Percentiles rank a stretch among this genome's conserved stretches.
phyloP scores from a whole-genome alignment of 371 early-diverging fungal species.

The Mucor plumbeus region DNA sequence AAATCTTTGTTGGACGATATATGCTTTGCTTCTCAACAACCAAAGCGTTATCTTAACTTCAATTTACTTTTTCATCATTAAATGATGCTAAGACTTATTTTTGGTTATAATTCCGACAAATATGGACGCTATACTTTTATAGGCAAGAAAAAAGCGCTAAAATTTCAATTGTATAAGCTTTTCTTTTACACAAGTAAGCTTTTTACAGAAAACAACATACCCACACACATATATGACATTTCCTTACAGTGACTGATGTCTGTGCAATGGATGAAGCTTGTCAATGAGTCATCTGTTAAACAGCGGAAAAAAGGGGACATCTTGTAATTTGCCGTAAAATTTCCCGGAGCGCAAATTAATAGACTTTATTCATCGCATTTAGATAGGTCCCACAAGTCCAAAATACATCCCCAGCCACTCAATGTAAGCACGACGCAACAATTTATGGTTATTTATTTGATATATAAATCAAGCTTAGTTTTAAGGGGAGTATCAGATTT shows the following conservation, averaged over 20 bases:
- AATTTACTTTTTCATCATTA: background rate
- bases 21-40: background rate
- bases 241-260: background rate
- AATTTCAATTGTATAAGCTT: background rate
- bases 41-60: background rate
- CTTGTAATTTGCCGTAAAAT: background rate
- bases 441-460: background rate
- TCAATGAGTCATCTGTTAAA: background rate
- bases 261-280: background rate
- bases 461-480: slow-evolving; percentile 8
- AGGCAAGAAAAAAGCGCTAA: background rate
- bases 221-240: background rate
- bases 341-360: slow-evolving; percentile 3
- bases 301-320: slow-evolving; percentile 2
- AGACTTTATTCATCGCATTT: slow-evolving; percentile 8
- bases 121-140: background rate
- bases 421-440: slow-evolving; percentile 15
- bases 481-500: background rate
- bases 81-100: background rate
- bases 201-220: background rate
- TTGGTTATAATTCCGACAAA: background rate
- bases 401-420: slow-evolving; percentile 23
- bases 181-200: background rate
- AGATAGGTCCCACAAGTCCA: slow-evolving; percentile 16
- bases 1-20: background rate